Evolutionary conservation across 306 rosid genomes (phyloP).

Genomic region (Cyamopsis tetragonoloba): DNA sequence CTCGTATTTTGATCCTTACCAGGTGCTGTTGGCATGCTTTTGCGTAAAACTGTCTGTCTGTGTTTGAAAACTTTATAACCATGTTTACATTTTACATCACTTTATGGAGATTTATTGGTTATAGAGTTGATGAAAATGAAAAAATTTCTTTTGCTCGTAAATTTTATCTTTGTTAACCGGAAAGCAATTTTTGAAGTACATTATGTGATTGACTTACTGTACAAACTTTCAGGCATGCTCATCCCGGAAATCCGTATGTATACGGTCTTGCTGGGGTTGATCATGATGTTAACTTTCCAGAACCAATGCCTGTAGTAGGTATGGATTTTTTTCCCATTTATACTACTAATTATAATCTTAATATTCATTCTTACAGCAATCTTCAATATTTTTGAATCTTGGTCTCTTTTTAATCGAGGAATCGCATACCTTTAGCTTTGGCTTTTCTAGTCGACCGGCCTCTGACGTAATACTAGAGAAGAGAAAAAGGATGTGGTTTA

Average conservation of each 20-base stretch:
- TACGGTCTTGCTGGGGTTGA: slow-evolving; percentile 90
- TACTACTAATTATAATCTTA: not conserved
- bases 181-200: not conserved
- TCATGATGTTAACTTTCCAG: slow-evolving; percentile 94
- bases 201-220: not conserved
- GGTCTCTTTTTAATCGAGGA: not conserved
- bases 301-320: slow-evolving; percentile 98
- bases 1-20: not conserved
- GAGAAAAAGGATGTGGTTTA: not conserved
- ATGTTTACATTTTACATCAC: not conserved
- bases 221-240: slow-evolving; percentile 77
- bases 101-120: not conserved
- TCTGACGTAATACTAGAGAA: not conserved
- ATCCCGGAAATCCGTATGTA: slow-evolving; percentile 97
- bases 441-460: not conserved
- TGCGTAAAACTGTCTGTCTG: not conserved
- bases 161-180: not conserved
- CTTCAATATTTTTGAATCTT: not conserved
- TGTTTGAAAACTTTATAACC: not conserved
- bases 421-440: not conserved
- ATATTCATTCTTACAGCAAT: slow-evolving; percentile 6
- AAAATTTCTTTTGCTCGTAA: not conserved
- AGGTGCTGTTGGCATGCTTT: not conserved
- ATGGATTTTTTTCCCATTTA: slow-evolving; percentile 22
- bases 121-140: not conserved